Evolutionary conservation across 106 monocot species (phyloP), one percentile per base, ranked within the genome.

Genomic region (Hemerocallis citrina): DNA sequence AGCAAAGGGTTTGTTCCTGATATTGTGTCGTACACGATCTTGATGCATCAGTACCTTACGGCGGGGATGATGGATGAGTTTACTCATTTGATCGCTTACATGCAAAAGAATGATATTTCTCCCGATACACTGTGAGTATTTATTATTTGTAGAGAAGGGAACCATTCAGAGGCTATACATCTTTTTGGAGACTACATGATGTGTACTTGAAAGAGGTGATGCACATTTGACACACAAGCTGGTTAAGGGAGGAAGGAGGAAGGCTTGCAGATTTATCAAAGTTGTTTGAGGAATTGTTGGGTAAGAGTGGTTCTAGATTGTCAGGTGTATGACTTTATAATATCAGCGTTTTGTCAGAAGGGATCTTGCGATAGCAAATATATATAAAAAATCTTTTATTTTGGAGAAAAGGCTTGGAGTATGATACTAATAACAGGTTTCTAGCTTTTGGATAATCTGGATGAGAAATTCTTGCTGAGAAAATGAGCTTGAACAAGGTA

Each of bases 371-470:
- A 54, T 7, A 36, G 50, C n/a, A 51, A 19, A 44, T 52, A 77
- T 17, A 74, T 77, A 41, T 77, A 70, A 42, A 58, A n/a, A 45
- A 19, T 77, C n/a, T 55, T 44, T 55, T 58, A 62, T 83, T 44
- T 27, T 85, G 38, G 83, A 74, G 5, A 66, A n/a, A 63, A 70
- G 80, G 51, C 72, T 85, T 61, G 36, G 59, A n/a, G n/a, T n/a
- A n/a, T n/a, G n/a, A n/a, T n/a, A n/a, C n/a, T n/a, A n/a, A n/a
- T n/a, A n/a, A n/a, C n/a, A n/a, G n/a, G n/a, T n/a, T n/a, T n/a
- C n/a, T n/a, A n/a, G n/a, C n/a, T n/a, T n/a, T n/a, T n/a, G n/a
- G n/a, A n/a, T n/a, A n/a, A n/a, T n/a, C n/a, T n/a, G n/a, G n/a
- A n/a, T n/a, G n/a, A n/a, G n/a, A n/a, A n/a, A n/a, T n/a, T n/a